Base-by-base conservation (phyloP, 2,329 filamentous ascomycete species). In the Penicillium sp. region DNA sequence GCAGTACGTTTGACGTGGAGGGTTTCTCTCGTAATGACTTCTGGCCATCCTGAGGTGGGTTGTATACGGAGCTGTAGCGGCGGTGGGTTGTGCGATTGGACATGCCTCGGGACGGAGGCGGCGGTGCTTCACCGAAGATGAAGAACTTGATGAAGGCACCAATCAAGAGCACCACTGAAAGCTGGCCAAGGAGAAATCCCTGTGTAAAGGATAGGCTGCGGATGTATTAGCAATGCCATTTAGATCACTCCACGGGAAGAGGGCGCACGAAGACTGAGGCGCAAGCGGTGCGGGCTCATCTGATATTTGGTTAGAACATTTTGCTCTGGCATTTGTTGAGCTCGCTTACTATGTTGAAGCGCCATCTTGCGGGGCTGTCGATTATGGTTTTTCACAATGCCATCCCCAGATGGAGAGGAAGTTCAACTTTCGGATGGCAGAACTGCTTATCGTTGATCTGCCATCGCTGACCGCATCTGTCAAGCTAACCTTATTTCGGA, bases 101-200 rank as follows among this genome's bases (percentile, higher is more conserved):
- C 7, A 90, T 82, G 11, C 91, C 90, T 18, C 89, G 90, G 51
- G 88, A 86, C 60, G 96, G 92, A 57, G 91, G 83, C 1, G 90
- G 91, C 1, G 92, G 91, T 5, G 91, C 86, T 70, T 97, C 94
- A 65, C 94, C 94, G 71, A 99, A 97, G 70, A 99, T 97, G 83
- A 99, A 99, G 84, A 97, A 99, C 73, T 96, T 96, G 75, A 99
- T 97, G 77, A 99, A 97, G 63, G 89, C 91, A 61, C 92, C 92
- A 58, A 99, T 86, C 38, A 99, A 82, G 22, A 97, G 79, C 13
- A 96, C 90, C 43, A 99, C 90, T 2, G 92, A 96, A 48, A 99
- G 82, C 74, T 99, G 94, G 47, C 94, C 94, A 31, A 97, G 82
- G 46, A 99, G 86, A 64, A 99, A 88, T 27, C 94, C 94, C 72